Base-by-base conservation (phyloP, 139 green algal genomes). In the Nannochloris sp. region DNA sequence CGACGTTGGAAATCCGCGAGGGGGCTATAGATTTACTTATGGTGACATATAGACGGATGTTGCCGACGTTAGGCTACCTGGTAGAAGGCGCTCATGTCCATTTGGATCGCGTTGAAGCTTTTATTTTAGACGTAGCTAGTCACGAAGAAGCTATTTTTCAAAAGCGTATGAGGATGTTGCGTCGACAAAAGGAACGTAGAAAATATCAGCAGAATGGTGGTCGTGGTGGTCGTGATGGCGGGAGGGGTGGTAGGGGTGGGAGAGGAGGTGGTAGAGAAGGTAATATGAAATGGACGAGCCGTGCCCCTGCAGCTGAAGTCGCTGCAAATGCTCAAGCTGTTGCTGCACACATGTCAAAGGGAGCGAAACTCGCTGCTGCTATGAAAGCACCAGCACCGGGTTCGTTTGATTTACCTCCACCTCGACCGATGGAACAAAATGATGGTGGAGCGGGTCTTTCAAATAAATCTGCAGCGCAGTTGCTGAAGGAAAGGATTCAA, bases 1-100 rank as follows among this genome's bases (percentile, higher is more conserved):
- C 95, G 15, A 98, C 95, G 10, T 82, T 99, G 60, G 95, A 99
- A 74, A 99, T 99, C 64, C 75, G 82, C 4, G 86, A 91, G 81
- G 85, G 90, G 24, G 95, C 91, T 42, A 98, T 99, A 55, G 91
- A 97, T 71, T 80, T 98, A 54, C 84, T 99, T 51, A 93, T 99
- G 80, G 66, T 72, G 1, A 78, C 92, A 9, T 98, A 98, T 82
- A 84, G 80, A 64, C 56, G 77, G 54, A 73, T 89, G 81, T 80
- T 97, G 65, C 76, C 87, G 4, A n/a, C 70, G 25, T 69, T 96
- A 53, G 92, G 93, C 23, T 96, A 96, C 72, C 74, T 99, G 33
- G 85, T 73, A 59, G 65, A 86, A 10, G 85, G 88, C 9, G 69
- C 78, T 46, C 60, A 77, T 60, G 69, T 96, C 25, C 75, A 94